phyloP scores from a whole-genome alignment of 129 eudicot genomes.

The Flaveria linearis region DNA sequence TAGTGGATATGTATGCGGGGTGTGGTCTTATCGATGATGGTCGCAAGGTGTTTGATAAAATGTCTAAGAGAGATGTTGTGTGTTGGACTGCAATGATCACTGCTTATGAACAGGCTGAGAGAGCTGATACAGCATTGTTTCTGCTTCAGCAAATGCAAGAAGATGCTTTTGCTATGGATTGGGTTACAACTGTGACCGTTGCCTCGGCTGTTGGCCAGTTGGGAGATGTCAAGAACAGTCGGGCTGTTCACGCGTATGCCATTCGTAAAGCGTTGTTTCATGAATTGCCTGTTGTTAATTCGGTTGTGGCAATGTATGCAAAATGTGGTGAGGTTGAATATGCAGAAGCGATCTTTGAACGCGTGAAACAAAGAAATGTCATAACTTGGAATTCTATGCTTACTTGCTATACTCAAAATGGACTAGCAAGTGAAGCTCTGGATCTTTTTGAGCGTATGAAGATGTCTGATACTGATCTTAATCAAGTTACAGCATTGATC shows the following conservation, averaged over 20 bases:
- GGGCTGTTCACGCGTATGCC: constrained; percentile 42
- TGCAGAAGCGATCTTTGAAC: constrained; percentile 32
- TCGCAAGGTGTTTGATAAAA: constrained; percentile 54
- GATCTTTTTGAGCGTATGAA: constrained; percentile 42
- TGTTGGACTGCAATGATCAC: constrained; percentile 68
- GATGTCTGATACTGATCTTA: constrained; percentile 18
- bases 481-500: constrained; percentile 41
- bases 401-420: constrained; percentile 38
- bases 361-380: constrained; percentile 9
- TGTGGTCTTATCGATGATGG: constrained; percentile 43
- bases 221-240: constrained; percentile 25
- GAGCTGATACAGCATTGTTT: constrained; percentile 36
- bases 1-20: constrained; percentile 54
- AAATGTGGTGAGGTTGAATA: constrained; percentile 41
- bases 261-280: constrained; percentile 22
- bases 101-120: constrained; percentile 44
- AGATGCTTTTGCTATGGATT: constrained; percentile 42
- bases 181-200: constrained; percentile 43
- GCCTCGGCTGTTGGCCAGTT: constrained; percentile 44
- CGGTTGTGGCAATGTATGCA: constrained; percentile 50
- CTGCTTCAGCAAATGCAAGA: constrained; percentile 46
- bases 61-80: constrained; percentile 55
- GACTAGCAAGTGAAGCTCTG: constrained; percentile 48
- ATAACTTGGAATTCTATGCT: constrained; percentile 44
- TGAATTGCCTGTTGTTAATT: constrained; percentile 45